Base-by-base conservation (phyloP, 345 rosid genomes). In the Eucalyptus sp. region DNA sequence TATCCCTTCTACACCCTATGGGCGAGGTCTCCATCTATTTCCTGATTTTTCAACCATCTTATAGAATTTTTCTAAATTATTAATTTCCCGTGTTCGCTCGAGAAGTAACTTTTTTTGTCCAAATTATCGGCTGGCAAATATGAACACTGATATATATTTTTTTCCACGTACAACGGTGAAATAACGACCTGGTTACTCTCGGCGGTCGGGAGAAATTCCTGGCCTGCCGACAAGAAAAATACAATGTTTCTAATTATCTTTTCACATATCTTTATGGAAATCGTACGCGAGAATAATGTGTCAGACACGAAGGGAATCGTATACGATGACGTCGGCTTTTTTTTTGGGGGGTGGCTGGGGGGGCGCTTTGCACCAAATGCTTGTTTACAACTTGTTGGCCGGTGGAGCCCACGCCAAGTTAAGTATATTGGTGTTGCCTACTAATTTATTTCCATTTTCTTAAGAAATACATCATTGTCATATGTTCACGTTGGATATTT, bases 31-130 rank as follows among this genome's bases (percentile, higher is more conserved):
- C 46, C 83, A 71, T 37, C 25, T 5, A 71, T 71, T 10, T 20
- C 13, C 13, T 0, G 27, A 10, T 10, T 37, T 71, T 18, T 71
- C 27, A 18, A 71, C 2, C 13, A 9, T 33, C 13, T 6, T 3
- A 20, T 18, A 17, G 2, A 9, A 18, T 18, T 71, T 66, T 17
- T 9, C 44, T 33, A 31, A 33, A 37, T 2, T 8, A 10, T 71
- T 5, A 20, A 71, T 71, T 71, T 10, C 0, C 3, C 14, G 0
- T 18, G 14, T 37, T 37, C 27, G 7, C 43, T 68, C 0, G 0
- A 33, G 79, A 66, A 7, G 43, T 33, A 2, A 1, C 37, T 2
- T 64, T 1, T 1, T n/a, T 0, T 0, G 33, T 60, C 31, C 71
- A 6, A 62, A 62, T n/a, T 64, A 7, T 64, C 0, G 41, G 10